phyloP scores from a whole-genome alignment of 345 rosid genomes.

The Rhizophora mangle region DNA sequence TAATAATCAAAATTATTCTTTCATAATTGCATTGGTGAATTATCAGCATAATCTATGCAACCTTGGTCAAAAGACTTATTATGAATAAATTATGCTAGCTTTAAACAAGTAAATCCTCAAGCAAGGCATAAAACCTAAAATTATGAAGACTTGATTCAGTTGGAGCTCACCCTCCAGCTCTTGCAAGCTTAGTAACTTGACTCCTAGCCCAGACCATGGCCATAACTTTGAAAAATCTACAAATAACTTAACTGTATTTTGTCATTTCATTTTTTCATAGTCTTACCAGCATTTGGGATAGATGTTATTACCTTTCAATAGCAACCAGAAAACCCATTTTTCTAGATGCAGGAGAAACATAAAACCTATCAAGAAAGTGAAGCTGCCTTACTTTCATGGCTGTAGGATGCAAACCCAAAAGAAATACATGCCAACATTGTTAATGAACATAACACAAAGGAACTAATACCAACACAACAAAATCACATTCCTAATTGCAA shows the following conservation, averaged over 20 bases:
- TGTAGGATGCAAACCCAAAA: not conserved
- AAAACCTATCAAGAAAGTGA: constrained; percentile 54
- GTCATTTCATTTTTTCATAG: not conserved
- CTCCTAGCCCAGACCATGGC: constrained; percentile 99
- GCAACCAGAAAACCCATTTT: constrained; percentile 79
- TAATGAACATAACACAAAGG: too few species aligned
- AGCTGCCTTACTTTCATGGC: not conserved
- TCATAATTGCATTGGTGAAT: too few species aligned
- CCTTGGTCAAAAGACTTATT: too few species aligned
- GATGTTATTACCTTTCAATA: constrained; percentile 54
- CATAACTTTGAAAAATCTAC: constrained; percentile 84
- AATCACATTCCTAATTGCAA: too few species aligned
- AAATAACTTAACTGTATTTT: constrained; percentile 20
- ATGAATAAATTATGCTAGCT: too few species aligned
- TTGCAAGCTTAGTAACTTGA: constrained; percentile 80
- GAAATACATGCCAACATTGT: not conserved
- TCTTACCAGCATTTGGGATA: constrained; percentile 17
- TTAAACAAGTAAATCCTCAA: too few species aligned
- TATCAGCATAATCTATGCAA: too few species aligned
- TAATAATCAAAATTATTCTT: too few species aligned
- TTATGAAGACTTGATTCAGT: too few species aligned
- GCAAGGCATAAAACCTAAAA: too few species aligned
- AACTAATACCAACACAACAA: too few species aligned
- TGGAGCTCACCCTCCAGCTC: constrained; percentile 84
- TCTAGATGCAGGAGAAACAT: constrained; percentile 79